Evolutionary conservation across 2,329 filamentous ascomycete species (phyloP).

Genomic region (Colletotrichum sp.): DNA sequence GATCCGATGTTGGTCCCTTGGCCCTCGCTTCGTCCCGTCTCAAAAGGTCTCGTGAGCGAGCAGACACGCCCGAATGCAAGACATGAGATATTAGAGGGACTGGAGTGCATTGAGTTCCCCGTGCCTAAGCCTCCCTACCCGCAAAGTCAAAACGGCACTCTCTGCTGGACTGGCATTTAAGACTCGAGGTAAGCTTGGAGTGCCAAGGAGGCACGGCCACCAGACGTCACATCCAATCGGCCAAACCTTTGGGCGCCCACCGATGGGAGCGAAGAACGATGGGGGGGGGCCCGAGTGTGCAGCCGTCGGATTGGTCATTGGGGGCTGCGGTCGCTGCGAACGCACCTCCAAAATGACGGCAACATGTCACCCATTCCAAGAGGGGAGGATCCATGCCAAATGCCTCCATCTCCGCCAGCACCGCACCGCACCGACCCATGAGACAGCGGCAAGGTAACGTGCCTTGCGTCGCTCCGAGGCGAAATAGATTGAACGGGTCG

Average conservation of each 20-base stretch:
- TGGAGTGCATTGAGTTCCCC: background rate
- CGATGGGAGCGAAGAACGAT: background rate
- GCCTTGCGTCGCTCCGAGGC: background rate
- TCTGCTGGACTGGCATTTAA: background rate
- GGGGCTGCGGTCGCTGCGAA: background rate
- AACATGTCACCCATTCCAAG: constrained; percentile 9
- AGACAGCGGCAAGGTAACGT: background rate
- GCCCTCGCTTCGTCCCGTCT: constrained; percentile 15
- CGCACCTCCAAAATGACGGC: background rate
- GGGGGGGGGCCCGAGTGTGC: background rate
- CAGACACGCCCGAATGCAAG: background rate
- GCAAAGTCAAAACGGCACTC: background rate
- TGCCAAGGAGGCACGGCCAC: background rate
- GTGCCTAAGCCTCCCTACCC: background rate
- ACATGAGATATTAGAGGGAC: background rate
- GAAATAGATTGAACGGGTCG: background rate
- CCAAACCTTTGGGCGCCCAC: background rate
- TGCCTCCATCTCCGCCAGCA: background rate
- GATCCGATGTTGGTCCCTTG: background rate
- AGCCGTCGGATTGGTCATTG: background rate
- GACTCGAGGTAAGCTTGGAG: background rate
- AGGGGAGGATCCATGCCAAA: constrained; percentile 2
- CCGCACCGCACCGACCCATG: background rate
- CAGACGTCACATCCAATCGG: constrained; percentile 12
- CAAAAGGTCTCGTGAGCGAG: background rate